A percentile compares a stretch with the other conserved stretches of the same genome.
Conservation (phyloP, 129 eudicot genomes). For the Lactuca saligna region DNA sequence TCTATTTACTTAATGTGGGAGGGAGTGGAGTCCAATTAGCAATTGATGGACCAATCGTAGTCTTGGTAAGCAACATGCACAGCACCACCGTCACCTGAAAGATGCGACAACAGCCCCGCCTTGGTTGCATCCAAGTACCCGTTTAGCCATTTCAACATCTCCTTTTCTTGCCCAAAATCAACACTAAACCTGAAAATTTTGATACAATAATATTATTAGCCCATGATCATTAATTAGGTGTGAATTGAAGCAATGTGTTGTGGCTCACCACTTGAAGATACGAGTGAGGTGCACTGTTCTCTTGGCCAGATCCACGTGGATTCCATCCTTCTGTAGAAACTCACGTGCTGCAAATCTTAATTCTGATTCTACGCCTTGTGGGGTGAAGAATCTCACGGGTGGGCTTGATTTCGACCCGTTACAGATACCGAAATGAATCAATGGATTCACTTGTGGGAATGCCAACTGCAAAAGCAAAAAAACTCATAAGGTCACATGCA, state of each 20-base stretch:
- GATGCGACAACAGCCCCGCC: conserved; percentile 86
- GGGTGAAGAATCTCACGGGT: conserved; percentile 62
- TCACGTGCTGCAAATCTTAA: conserved; percentile 71
- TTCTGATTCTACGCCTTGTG: conserved; percentile 68
- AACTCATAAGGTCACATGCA: background rate
- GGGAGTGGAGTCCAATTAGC: conserved; percentile 19
- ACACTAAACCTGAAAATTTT: conserved; percentile 63
- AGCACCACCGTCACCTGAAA: conserved; percentile 68
- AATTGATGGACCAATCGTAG: conserved; percentile 79
- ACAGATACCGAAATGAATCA: conserved; percentile 88
- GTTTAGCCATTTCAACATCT: conserved; percentile 66
- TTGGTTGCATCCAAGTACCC: conserved; percentile 77
- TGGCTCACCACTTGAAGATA: conserved; percentile 71
- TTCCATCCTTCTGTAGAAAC: conserved; percentile 63
- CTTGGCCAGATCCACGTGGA: conserved; percentile 78
- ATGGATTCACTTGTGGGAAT: conserved; percentile 59
- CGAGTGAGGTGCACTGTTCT: conserved; percentile 77
- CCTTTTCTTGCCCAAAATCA: conserved; percentile 89
- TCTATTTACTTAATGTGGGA: conserved; percentile 26
- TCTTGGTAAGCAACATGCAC: conserved; percentile 68
- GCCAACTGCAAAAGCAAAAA: conserved; percentile 52
- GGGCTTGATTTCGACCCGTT: conserved; percentile 88
- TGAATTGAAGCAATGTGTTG: background rate
- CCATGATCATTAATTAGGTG: background rate
- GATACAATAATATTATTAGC: background rate